phyloP scores from a whole-genome alignment of 306 rosid species.

The Quercus rubra region DNA sequence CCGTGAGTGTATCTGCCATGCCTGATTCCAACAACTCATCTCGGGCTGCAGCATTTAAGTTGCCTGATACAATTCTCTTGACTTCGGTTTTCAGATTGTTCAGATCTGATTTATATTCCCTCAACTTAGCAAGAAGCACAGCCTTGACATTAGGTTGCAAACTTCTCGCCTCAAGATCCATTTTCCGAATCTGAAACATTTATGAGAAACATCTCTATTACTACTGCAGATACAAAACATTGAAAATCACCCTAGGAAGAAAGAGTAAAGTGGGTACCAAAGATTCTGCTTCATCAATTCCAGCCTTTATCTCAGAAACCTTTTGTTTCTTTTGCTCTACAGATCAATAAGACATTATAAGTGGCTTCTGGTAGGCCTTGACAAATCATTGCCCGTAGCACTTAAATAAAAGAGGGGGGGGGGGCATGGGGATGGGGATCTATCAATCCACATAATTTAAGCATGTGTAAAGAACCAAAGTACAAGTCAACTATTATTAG shows the following conservation, averaged over 20 bases:
- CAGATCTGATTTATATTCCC: slow-evolving; percentile 93
- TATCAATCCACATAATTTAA: neutral
- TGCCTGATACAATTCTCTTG: slow-evolving; percentile 71
- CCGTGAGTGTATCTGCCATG: slow-evolving; percentile 90
- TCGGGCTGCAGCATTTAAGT: slow-evolving; percentile 69
- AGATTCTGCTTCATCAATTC: slow-evolving; percentile 87
- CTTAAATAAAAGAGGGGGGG: too few relatives aligned
- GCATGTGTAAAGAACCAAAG: neutral
- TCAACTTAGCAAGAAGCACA: slow-evolving; percentile 82
- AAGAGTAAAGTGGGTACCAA: slow-evolving; percentile 49
- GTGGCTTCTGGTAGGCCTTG: neutral
- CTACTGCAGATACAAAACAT: slow-evolving; percentile 10
- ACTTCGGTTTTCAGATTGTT: slow-evolving; percentile 82
- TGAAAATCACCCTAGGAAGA: slow-evolving; percentile 19
- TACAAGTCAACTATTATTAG: neutral
- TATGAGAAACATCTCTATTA: slow-evolving; percentile 16
- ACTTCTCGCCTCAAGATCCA: slow-evolving; percentile 96
- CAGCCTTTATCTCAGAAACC: slow-evolving; percentile 71
- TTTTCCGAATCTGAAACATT: slow-evolving; percentile 64
- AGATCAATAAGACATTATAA: slow-evolving; percentile 12
- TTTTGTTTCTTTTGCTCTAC: slow-evolving; percentile 96
- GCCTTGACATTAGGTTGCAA: slow-evolving; percentile 84
- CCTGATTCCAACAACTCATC: slow-evolving; percentile 95
- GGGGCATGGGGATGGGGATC: neutral
- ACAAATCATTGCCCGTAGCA: neutral